phyloP scores from a whole-genome alignment of 1,139 yeast species.

The Saccharomyces hybrid region DNA sequence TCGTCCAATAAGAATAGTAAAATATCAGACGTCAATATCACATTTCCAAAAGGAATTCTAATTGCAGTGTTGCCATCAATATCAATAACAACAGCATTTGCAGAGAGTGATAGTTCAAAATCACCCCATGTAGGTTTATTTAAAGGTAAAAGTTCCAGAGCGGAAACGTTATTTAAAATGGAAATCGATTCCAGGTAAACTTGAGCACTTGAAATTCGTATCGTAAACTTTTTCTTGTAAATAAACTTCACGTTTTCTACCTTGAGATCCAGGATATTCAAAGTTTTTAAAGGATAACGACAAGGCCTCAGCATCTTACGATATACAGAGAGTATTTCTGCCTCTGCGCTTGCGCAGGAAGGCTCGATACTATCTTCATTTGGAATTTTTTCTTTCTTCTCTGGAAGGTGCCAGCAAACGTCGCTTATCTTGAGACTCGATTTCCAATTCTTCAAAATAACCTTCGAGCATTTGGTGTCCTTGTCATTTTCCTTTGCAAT shows the following conservation, averaged over 20 bases:
- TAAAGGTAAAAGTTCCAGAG: slow-evolving; percentile 19
- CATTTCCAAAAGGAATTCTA: slow-evolving; percentile 25
- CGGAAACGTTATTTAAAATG: slow-evolving; percentile 17
- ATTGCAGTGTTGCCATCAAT: slow-evolving; percentile 16
- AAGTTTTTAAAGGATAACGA: slow-evolving; percentile 9
- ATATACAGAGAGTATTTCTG: neutral
- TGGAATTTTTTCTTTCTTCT: slow-evolving; percentile 3
- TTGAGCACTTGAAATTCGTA: slow-evolving; percentile 24
- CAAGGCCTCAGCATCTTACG: slow-evolving; percentile 13
- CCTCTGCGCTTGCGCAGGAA: neutral
- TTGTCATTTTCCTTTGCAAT: slow-evolving; percentile 6
- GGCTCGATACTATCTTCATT: neutral
- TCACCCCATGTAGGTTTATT: slow-evolving; percentile 13
- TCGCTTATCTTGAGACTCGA: slow-evolving; percentile 9
- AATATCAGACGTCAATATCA: slow-evolving; percentile 24
- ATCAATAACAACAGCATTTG: slow-evolving; percentile 18
- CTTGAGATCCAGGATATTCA: slow-evolving; percentile 25
- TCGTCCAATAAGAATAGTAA: slow-evolving; percentile 16
- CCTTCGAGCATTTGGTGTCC: slow-evolving; percentile 2
- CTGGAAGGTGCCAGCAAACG: slow-evolving; percentile 4
- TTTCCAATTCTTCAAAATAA: slow-evolving; percentile 14
- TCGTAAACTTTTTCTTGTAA: slow-evolving; percentile 10
- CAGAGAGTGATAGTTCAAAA: slow-evolving; percentile 26
- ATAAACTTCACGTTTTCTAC: slow-evolving; percentile 23
- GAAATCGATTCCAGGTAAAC: slow-evolving; percentile 21